Evolutionary conservation across 306 rosid species (phyloP).

Genomic region (Hippophae gyantsensis): DNA sequence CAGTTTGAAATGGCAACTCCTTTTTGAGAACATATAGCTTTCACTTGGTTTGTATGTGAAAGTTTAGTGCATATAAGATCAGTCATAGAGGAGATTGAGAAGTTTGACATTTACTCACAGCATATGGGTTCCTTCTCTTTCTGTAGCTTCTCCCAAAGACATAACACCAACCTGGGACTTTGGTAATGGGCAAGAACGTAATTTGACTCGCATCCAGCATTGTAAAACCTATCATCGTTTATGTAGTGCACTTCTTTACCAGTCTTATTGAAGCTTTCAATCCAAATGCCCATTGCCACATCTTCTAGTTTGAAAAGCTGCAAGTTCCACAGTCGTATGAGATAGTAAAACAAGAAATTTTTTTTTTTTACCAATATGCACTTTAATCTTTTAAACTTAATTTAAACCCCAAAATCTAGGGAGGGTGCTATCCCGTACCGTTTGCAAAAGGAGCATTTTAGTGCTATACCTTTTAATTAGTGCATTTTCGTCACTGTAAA

Average conservation of each 20-base stretch:
- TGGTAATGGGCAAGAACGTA: slow-evolving; percentile 84
- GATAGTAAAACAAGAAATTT: not conserved
- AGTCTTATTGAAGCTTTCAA: slow-evolving; percentile 54
- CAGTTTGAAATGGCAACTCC: not conserved
- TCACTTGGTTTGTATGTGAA: slow-evolving; percentile 7
- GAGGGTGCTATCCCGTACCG: no score
- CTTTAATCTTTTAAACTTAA: no score
- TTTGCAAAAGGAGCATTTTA: no score
- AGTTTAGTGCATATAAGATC: not conserved
- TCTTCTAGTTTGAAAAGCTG: slow-evolving; percentile 94
- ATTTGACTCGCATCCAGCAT: slow-evolving; percentile 69
- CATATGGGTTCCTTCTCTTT: slow-evolving; percentile 49
- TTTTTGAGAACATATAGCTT: not conserved
- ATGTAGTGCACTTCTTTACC: slow-evolving; percentile 59
- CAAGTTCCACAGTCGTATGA: not conserved
- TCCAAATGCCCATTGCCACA: slow-evolving; percentile 96
- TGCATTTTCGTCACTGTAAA: no score
- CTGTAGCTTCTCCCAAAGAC: slow-evolving; percentile 93
- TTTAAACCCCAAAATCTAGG: no score
- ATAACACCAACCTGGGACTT: slow-evolving; percentile 64
- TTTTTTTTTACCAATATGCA: not conserved
- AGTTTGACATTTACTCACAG: slow-evolving; percentile 47
- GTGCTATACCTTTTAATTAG: no score
- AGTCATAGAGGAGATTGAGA: not conserved
- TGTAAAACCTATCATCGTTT: slow-evolving; percentile 68